phyloP scores from a whole-genome alignment of 371 early-diverging fungal species.

The Apophysomyces variabilis region DNA sequence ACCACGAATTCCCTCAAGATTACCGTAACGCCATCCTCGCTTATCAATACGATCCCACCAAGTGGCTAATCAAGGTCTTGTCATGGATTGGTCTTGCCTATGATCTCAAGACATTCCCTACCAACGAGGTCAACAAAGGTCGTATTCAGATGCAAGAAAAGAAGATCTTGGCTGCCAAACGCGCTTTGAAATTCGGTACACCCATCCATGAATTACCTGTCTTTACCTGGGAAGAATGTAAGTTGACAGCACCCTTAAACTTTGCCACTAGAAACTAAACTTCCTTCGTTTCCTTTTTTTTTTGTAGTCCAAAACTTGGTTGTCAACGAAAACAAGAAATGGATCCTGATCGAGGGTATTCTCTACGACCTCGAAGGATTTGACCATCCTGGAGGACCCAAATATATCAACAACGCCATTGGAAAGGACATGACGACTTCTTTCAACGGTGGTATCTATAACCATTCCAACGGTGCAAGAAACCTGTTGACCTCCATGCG shows the following conservation, averaged over 20 bases:
- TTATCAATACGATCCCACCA: slow-evolving; percentile 95
- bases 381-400: slow-evolving; percentile 92
- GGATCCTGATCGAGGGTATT: slow-evolving; percentile 87
- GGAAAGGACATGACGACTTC: slow-evolving; percentile 87
- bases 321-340: slow-evolving; percentile 65
- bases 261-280: background rate
- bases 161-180: slow-evolving; percentile 66
- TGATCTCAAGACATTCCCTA: slow-evolving; percentile 87
- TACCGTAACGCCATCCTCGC: slow-evolving; percentile 92
- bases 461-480: slow-evolving; percentile 83
- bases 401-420: slow-evolving; percentile 71
- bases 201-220: slow-evolving; percentile 75
- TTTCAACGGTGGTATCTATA: slow-evolving; percentile 91
- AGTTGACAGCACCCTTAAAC: background rate
- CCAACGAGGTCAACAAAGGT: slow-evolving; percentile 91
- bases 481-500: slow-evolving; percentile 78
- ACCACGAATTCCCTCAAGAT: slow-evolving; percentile 96
- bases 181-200: slow-evolving; percentile 75
- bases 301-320: slow-evolving; percentile 49
- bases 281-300: too few relatives aligned
- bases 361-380: slow-evolving; percentile 92
- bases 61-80: slow-evolving; percentile 82
- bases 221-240: slow-evolving; percentile 76
- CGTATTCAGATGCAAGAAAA: slow-evolving; percentile 83
- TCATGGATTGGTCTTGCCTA: slow-evolving; percentile 84